Conservation (phyloP, 768 basidiomycete species). For the Austroboletus festivus region DNA sequence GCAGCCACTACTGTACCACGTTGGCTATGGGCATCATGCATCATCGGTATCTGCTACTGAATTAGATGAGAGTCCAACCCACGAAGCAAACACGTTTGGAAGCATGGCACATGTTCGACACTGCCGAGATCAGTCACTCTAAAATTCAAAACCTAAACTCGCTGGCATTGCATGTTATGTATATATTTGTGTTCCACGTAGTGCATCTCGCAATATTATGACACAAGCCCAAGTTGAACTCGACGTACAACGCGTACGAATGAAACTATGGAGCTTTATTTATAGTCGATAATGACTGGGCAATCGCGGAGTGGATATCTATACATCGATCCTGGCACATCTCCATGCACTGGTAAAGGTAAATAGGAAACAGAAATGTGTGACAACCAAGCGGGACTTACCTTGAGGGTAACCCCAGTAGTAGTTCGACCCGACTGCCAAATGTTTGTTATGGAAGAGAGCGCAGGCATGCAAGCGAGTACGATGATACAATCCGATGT, state of each 20-base stretch:
- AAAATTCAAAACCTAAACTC: background rate
- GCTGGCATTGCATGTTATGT: no score
- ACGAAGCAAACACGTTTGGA: no score
- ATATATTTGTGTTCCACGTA: no score
- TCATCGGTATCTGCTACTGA: no score
- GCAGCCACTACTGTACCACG: background rate
- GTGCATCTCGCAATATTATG: no score
- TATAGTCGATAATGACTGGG: conserved; percentile 55
- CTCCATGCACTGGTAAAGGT: conserved; percentile 57
- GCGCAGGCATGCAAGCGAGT: conserved; percentile 83
- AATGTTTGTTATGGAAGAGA: conserved; percentile 77
- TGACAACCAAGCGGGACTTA: conserved; percentile 36
- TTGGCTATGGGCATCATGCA: no score
- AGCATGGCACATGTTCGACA: no score
- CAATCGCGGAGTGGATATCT: conserved; percentile 74
- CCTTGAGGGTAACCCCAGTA: conserved; percentile 51
- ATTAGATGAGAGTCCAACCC: no score
- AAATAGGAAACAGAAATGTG: background rate
- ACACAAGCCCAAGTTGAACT: background rate
- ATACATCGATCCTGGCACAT: conserved; percentile 66
- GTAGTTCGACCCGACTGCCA: conserved; percentile 78
- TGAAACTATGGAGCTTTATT: conserved; percentile 10
- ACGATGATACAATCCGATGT: conserved; percentile 65
- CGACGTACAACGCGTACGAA: background rate
- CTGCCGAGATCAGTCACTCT: background rate